These are phyloP conservation scores for Exidia glandulosa DNA, from an alignment of 768 basidiomycete species.

Conservation along the genomic window DNA sequence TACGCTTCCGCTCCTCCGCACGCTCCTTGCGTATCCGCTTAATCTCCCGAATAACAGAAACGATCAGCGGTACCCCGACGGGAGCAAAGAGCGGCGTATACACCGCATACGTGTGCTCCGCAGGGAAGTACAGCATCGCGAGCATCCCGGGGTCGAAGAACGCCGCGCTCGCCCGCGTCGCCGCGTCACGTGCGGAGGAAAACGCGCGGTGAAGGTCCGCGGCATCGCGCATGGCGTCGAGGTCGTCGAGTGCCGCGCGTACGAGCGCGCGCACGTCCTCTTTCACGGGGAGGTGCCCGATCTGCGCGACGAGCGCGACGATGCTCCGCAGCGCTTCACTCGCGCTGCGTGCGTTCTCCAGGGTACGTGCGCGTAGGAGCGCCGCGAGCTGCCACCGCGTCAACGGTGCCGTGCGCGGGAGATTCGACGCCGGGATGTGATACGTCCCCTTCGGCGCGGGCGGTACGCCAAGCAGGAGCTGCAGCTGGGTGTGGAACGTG, in stretches of 20 bases:
- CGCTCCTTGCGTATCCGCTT: conserved; percentile 40
- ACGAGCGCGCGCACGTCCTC: conserved; percentile 66
- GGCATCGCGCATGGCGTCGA: conserved; percentile 55
- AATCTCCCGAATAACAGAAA: conserved; percentile 62
- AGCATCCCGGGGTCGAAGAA: conserved; percentile 98
- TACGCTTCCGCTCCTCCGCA: conserved; percentile 3
- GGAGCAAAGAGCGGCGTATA: conserved; percentile 94
- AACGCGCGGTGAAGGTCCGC: conserved; percentile 57
- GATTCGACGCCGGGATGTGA: conserved; percentile 23
- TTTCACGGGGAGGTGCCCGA: conserved; percentile 87
- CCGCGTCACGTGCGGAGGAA: conserved; percentile 58
- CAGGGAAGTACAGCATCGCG: conserved; percentile 91
- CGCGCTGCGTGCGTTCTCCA: conserved; percentile 56
- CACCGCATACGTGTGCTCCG: conserved; percentile 95
- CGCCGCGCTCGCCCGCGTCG: conserved; percentile 34
- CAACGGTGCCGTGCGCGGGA: conserved; percentile 19
- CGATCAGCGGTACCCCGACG: conserved; percentile 69
- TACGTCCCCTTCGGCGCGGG: conserved; percentile 29
- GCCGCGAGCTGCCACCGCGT: conserved; percentile 77
- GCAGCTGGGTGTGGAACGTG: conserved; percentile 61
- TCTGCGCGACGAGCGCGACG: conserved; percentile 70
- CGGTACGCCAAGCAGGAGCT: conserved; percentile 73
- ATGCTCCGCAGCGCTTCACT: conserved; percentile 75
- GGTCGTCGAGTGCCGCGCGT: conserved; percentile 51
- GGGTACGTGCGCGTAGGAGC: conserved; percentile 54